These are phyloP conservation scores for Rhamnella rubrinervis DNA, from an alignment of 331 rosid species.

Conservation along the genomic window DNA sequence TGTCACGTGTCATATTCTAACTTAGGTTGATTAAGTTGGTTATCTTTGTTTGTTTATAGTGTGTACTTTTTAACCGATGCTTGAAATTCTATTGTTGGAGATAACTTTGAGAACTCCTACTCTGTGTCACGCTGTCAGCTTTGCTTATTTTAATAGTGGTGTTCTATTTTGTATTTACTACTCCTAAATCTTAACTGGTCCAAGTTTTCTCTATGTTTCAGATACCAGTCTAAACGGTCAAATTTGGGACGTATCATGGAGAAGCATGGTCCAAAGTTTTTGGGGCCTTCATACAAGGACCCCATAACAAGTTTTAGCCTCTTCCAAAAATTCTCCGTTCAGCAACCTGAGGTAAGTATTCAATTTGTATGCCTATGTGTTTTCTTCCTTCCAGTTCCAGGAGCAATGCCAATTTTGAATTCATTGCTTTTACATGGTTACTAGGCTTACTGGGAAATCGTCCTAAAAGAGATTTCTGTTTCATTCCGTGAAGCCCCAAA, in stretches of 20 bases:
- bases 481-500: constrained; percentile 54
- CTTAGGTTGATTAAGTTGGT: neutral
- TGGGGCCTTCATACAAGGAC: constrained; percentile 67
- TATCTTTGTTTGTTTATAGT: neutral
- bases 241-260: constrained; percentile 80
- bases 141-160: neutral
- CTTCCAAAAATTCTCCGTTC: constrained; percentile 55
- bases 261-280: constrained; percentile 51
- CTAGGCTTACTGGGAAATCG: constrained; percentile 78
- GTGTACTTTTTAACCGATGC: neutral
- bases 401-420: neutral
- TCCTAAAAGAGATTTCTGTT: constrained; percentile 63
- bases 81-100: no score
- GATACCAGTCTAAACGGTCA: constrained; percentile 47
- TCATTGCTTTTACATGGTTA: neutral
- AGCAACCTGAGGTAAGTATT: constrained; percentile 59
- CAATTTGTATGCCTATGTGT: neutral
- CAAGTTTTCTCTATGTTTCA: constrained; percentile 20
- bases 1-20: no score
- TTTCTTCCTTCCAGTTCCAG: neutral
- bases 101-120: no score
- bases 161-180: neutral
- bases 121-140: neutral
- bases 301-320: constrained; percentile 66
- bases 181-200: neutral